phyloP scores from a whole-genome alignment of 306 rosid genomes.

The Pyrus pyrifolia region DNA sequence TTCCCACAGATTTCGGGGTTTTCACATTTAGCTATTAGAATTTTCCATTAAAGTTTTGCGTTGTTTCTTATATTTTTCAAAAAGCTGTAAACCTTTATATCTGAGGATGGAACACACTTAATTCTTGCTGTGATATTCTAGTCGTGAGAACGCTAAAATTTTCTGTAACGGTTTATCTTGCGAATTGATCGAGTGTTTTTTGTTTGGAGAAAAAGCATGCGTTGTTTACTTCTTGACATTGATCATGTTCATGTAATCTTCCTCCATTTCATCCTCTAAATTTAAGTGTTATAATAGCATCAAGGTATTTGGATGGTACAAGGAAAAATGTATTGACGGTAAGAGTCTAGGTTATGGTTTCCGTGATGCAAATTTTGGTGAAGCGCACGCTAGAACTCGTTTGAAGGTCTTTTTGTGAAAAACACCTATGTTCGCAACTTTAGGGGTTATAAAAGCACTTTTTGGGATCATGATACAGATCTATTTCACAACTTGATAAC shows the following conservation, averaged over 20 bases:
- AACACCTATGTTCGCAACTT: neutral
- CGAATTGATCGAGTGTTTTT: neutral
- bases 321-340: neutral
- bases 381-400: neutral
- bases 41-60: conserved; percentile 3
- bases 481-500: neutral
- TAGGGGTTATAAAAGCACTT: neutral
- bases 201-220: neutral
- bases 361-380: neutral
- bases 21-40: neutral
- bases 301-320: neutral
- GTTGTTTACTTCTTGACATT: no score
- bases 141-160: conserved; percentile 26
- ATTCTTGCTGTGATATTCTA: conserved; percentile 41
- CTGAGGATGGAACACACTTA: conserved; percentile 3
- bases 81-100: conserved; percentile 26
- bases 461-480: neutral
- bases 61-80: conserved; percentile 18
- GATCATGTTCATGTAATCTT: neutral
- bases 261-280: neutral
- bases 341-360: neutral
- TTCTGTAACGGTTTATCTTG: conserved; percentile 2
- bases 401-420: no score
- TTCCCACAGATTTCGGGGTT: conserved; percentile 49
- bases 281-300: neutral